phyloP scores from a whole-genome alignment of 306 rosid species.

The Hylodesmum podocarpum region DNA sequence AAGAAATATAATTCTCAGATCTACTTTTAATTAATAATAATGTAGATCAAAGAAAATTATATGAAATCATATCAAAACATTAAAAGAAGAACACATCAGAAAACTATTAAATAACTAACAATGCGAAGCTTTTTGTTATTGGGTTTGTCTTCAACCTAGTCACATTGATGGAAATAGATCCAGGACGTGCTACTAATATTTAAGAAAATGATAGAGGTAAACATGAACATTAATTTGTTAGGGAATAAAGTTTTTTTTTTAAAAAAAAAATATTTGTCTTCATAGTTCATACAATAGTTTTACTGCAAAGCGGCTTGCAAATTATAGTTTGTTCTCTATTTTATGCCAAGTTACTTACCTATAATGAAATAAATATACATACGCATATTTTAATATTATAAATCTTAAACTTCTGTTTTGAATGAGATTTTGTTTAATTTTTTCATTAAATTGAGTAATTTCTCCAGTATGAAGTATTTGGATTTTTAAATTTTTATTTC shows the following conservation, averaged over 20 bases:
- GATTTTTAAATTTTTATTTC: too few relatives aligned
- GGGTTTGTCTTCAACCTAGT: not conserved
- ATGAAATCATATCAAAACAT: not conserved
- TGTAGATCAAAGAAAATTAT: conserved; percentile 12
- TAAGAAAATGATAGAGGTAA: not conserved
- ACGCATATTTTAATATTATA: not conserved
- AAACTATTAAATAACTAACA: not conserved
- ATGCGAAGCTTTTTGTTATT: not conserved
- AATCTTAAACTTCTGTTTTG: not conserved
- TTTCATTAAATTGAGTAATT: not conserved
- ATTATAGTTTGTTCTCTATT: not conserved
- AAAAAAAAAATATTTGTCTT: not conserved
- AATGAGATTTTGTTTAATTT: not conserved
- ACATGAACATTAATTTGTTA: too few relatives aligned
- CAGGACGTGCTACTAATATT: not conserved
- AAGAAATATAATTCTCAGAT: not conserved
- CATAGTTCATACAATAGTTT: not conserved
- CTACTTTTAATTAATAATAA: not conserved
- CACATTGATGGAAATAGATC: not conserved
- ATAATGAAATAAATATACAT: too few relatives aligned
- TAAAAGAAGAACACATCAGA: not conserved
- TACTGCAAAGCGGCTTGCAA: not conserved
- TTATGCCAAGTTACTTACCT: not conserved
- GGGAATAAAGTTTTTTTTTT: too few relatives aligned
- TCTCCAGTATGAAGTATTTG: not conserved